Evolutionary conservation across 148 eudicot genomes (phyloP), one percentile per base, ranked within the genome.

Genomic region (Nepenthes mirabilis): DNA sequence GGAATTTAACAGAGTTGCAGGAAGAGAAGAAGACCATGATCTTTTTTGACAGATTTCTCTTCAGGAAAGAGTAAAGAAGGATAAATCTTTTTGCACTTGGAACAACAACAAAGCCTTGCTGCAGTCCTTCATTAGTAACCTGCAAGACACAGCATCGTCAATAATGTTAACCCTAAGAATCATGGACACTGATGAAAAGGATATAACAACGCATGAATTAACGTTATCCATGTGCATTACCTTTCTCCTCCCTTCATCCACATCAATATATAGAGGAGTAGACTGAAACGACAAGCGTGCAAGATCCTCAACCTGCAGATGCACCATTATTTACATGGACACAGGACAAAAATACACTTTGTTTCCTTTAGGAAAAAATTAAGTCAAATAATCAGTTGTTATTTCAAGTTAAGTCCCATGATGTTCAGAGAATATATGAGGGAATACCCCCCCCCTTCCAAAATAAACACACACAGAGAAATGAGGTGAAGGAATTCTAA

Each of bases 11-110:
- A 37, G 99, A 93, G 73, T 89, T 84, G 68, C 95, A 86, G 4
- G 99, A 86, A 14, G 99, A 93, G 69, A 93, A 93, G 81, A 93
- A 93, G 63, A 93, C 99, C 97, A 93, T 86, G 60, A 89, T 82
- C 77, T 93, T 93, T 77, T 89, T 86, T 32, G 85, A 65, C 35
- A 60, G 61, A 59, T 89, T 79, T 72, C 81, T 75, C 74, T 82
- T 89, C 72, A 93, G 72, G 77, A 93, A 93, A 54, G 89, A 77
- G 69, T 89, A 93, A 14, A 93, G 90, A 37, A 86, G 84, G 52
- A 79, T 6, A 75, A 89, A 76, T 84, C 99, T 89, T 70, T 81
- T 82, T 55, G 81, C 87, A 76, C 97, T 79, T 36, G 87, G 89
- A 61, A 89, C 78, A 62, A 84, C 80, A 76, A 90, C 81, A 68